Conservation (phyloP, 208 protist genomes). For the Leptomonas pyrrhocoris region DNA sequence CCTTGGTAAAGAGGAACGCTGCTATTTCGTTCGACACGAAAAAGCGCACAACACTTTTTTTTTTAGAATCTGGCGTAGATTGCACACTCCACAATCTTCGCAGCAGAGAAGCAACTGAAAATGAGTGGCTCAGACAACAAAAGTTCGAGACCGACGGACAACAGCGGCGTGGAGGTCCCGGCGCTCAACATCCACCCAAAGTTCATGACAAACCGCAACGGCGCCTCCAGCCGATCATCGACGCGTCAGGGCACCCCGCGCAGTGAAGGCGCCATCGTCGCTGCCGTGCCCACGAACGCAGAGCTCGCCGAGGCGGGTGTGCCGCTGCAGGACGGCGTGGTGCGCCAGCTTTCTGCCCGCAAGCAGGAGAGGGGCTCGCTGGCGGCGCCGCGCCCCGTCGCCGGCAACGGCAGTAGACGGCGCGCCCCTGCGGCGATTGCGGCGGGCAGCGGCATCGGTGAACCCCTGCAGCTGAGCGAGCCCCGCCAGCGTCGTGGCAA, state of each 20-base stretch:
- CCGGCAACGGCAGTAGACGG: slow-evolving; percentile 14
- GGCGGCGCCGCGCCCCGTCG: slow-evolving; percentile 32
- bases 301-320: slow-evolving; percentile 30
- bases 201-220: slow-evolving; percentile 52
- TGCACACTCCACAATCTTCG: not conserved
- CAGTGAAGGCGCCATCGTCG: slow-evolving; percentile 5
- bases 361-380: slow-evolving; percentile 34
- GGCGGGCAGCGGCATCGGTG: slow-evolving; percentile 5
- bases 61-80: not conserved
- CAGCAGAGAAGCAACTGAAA: not conserved
- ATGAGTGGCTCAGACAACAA: slow-evolving; percentile 22
- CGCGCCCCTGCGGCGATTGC: slow-evolving; percentile 4
- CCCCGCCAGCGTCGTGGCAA: slow-evolving; percentile 1
- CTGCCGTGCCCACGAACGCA: slow-evolving; percentile 11
- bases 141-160: not conserved
- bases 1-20: too few species aligned
- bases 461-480: slow-evolving; percentile 19
- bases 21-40: too few species aligned
- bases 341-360: slow-evolving; percentile 45
- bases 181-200: slow-evolving; percentile 47
- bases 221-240: slow-evolving; percentile 10
- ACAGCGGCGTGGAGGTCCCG: slow-evolving; percentile 5
- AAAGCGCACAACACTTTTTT: too few species aligned
- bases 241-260: slow-evolving; percentile 11
- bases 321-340: slow-evolving; percentile 42